Evolutionary conservation across 495 filamentous ascomycete genomes (phyloP), one percentile per base, ranked within the genome.

Genomic region (Delitschia confertaspora): DNA sequence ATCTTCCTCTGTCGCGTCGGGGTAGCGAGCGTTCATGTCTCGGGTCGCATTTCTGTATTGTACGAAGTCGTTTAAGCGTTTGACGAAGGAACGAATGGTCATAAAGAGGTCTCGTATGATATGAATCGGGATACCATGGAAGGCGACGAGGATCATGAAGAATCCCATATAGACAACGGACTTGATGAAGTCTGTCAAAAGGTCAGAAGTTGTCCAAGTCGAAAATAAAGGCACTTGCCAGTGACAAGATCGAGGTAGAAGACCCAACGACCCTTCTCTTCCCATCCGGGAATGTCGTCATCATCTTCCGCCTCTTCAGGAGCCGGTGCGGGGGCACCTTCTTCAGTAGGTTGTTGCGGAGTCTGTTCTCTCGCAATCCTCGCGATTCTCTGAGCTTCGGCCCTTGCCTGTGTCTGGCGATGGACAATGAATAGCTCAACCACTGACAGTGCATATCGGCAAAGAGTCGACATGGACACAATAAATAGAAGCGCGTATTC

Each of bases 41-140:
- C 79, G 72, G 0, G 91, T 82, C 7, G 93, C 91, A 51, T 85
- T 82, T 21, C 88, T 77, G 56, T 95, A 98, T 31, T 82, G 74
- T 38, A 94, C 60, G 56, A 95, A 88, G 56, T 93, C 88, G 53
- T 77, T 71, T 19, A 96, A 82, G 3, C 89, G 76, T 57, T 87
- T 87, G 26, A 81, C 70, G 64, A 96, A 96, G 3, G 88, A 94
- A 22, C 87, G 79, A 29, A 88, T 78, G 0, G 93, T 98, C 60
- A 96, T 74, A 60, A 91, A 89, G 37, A 95, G 80, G 60, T 98
- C 93, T 22, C 93, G 77, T 57, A 98, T 78, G 41, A 98, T 96
- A 56, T 98, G 93, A 38, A 98, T 91, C 0, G 91, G 91, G 35
- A 96, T 69, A 24, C 89, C 91, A 54, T 93, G 93, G 69, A 95